Evolutionary conservation across 352 stramenopile species (phyloP), one percentile per base, ranked within the genome.

Genomic region (Phytopythium vexans): DNA sequence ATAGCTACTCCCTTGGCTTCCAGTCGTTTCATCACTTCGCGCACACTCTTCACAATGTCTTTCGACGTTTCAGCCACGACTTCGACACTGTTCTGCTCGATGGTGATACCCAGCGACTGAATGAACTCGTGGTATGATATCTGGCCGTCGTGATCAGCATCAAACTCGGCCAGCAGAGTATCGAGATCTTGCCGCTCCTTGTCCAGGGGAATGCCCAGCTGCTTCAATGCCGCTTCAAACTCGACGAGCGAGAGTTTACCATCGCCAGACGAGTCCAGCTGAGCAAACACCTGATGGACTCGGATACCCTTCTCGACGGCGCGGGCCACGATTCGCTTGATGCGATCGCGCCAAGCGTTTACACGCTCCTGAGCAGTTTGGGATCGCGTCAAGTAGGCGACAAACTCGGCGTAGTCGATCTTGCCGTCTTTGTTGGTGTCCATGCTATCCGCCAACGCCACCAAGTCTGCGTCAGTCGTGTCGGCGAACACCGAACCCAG

Each of bases 101-200:
- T 6, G 1, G 66, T 64, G 11, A 87, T 70, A 2, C 71, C 71
- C n/a, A 92, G 46, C 2, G 70, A 78, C 27, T 65, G 49, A 8
- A 92, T 62, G 45, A 97, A 95, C 45, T 97, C 89, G 1, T 65
- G 52, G 53, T 95, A 88, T 8, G 86, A 90, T 15, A 97, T 79
- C 2, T 50, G 64, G 0, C 79, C 82, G 43, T 93, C 70, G 14
- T 66, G 60, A 45, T 93, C 66, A 37, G 55, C 57, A 38, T 95
- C 82, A 12, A 94, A 69, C 39, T 77, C 66, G 1, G 15, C 34
- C 15, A 93, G 54, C 2, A 94, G 54, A 4, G 53, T 52, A n/a
- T 59, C 54, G 21, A 92, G 60, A 8, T 65, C 62, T 44, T 86
- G 54, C 8, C 54, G 62, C 16, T 67, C 44, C 7, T 38, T 61